Conservation (phyloP, 495 filamentous ascomycete genomes). For the Penicillium soppii region DNA sequence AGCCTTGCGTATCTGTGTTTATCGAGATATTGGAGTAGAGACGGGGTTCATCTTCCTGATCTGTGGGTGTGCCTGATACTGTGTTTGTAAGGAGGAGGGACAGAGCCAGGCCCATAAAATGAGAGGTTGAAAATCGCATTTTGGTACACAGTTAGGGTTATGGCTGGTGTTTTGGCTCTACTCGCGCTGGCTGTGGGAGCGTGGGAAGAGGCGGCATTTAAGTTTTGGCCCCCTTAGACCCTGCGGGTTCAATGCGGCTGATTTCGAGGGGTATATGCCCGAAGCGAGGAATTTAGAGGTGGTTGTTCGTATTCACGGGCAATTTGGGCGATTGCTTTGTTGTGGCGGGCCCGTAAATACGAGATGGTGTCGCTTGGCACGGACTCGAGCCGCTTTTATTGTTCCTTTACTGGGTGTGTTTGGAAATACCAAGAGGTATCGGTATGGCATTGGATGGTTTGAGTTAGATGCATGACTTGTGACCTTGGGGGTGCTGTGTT, state of each 20-base stretch:
- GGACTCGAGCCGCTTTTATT: slow-evolving; percentile 14
- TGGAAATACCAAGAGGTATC: neutral
- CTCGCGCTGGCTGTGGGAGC: neutral
- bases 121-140: neutral
- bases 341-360: slow-evolving; percentile 16
- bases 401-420: neutral
- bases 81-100: neutral
- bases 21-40: slow-evolving; percentile 4
- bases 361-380: slow-evolving; percentile 17
- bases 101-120: neutral
- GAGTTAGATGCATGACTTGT: neutral
- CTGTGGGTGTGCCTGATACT: neutral
- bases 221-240: neutral
- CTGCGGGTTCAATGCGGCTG: neutral
- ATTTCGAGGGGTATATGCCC: neutral
- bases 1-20: neutral
- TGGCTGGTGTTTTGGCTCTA: neutral
- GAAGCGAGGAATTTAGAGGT: neutral
- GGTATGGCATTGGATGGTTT: neutral
- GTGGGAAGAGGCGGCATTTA: neutral
- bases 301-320: slow-evolving; percentile 4
- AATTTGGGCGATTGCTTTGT: neutral
- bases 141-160: neutral
- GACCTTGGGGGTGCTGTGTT: neutral
- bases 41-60: slow-evolving; percentile 4